These are phyloP conservation scores for Gymnopilus dilepis DNA, from an alignment of 768 basidiomycete species.

Conservation along the genomic window DNA sequence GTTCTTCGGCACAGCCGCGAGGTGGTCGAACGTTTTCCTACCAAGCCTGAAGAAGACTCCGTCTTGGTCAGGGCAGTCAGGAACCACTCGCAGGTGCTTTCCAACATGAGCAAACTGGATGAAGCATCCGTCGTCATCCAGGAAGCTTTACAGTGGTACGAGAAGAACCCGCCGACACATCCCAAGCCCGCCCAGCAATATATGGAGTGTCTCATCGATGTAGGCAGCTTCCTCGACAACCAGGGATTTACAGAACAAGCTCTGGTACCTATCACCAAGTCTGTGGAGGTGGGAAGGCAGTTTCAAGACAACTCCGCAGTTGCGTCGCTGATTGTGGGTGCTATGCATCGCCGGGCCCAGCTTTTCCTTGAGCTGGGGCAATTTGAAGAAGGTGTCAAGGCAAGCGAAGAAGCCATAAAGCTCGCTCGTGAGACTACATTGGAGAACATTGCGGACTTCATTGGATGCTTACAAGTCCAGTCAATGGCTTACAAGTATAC, in stretches of 20 bases:
- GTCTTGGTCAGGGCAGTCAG: background rate
- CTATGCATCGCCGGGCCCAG: constrained; percentile 18
- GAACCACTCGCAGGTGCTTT: background rate
- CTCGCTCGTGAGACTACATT: constrained; percentile 8
- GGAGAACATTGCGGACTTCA: constrained; percentile 9
- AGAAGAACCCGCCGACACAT: background rate
- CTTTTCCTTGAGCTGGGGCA: constrained; percentile 12
- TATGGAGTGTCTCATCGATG: constrained; percentile 17
- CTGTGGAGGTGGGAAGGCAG: constrained; percentile 12
- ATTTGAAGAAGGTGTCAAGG: constrained; percentile 12
- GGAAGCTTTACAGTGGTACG: constrained; percentile 6
- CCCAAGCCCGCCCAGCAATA: constrained; percentile 1
- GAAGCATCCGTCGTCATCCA: constrained; percentile 9
- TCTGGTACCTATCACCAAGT: constrained; percentile 7
- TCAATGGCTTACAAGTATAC: constrained; percentile 7
- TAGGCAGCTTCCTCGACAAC: constrained; percentile 4
- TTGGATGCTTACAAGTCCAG: constrained; percentile 14
- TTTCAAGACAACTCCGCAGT: constrained; percentile 1
- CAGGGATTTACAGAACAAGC: constrained; percentile 13
- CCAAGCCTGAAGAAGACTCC: constrained; percentile 2
- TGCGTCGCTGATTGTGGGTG: background rate
- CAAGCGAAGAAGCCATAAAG: constrained; percentile 6
- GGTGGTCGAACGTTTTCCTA: constrained; percentile 1
- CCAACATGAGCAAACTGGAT: constrained; percentile 7
- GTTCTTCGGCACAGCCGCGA: constrained; percentile 5